Evolutionary conservation across 2,329 filamentous ascomycete species (phyloP).

Genomic region (Fusarium hostae): DNA sequence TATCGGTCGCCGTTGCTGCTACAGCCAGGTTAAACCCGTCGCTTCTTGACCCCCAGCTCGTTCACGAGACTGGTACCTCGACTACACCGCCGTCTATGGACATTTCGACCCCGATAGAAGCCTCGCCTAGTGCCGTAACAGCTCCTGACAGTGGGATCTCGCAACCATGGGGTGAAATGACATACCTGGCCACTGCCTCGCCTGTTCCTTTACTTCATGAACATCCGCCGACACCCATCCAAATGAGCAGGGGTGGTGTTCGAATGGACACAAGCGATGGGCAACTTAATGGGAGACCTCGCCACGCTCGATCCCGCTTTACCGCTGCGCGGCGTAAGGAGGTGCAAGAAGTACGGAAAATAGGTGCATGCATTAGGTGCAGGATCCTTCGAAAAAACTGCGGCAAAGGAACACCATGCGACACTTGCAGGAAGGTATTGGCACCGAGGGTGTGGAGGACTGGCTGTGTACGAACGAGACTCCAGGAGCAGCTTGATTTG

Average conservation of each 20-base stretch:
- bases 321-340: conserved; percentile 69
- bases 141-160: conserved; percentile 40
- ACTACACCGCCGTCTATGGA: conserved; percentile 46
- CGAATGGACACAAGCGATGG: conserved; percentile 62
- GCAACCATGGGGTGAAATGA: conserved; percentile 66
- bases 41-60: conserved; percentile 64
- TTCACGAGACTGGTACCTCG: conserved; percentile 47
- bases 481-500: conserved; percentile 70
- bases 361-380: conserved; percentile 74
- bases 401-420: conserved; percentile 71
- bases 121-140: conserved; percentile 37
- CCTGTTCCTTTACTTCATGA: conserved; percentile 48
- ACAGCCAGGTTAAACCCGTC: conserved; percentile 65
- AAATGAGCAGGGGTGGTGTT: conserved; percentile 59
- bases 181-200: conserved; percentile 56
- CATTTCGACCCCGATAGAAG: conserved; percentile 35
- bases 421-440: conserved; percentile 71
- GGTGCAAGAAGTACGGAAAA: conserved; percentile 72
- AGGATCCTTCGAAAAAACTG: conserved; percentile 74
- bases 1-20: conserved; percentile 67
- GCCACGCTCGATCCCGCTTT: conserved; percentile 68
- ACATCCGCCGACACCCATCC: conserved; percentile 47
- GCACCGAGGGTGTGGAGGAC: conserved; percentile 73
- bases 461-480: conserved; percentile 70
- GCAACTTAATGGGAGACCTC: conserved; percentile 59